These are phyloP conservation scores for Scleroderma bovista DNA, from an alignment of 768 basidiomycete genomes.

Conservation along the genomic window DNA sequence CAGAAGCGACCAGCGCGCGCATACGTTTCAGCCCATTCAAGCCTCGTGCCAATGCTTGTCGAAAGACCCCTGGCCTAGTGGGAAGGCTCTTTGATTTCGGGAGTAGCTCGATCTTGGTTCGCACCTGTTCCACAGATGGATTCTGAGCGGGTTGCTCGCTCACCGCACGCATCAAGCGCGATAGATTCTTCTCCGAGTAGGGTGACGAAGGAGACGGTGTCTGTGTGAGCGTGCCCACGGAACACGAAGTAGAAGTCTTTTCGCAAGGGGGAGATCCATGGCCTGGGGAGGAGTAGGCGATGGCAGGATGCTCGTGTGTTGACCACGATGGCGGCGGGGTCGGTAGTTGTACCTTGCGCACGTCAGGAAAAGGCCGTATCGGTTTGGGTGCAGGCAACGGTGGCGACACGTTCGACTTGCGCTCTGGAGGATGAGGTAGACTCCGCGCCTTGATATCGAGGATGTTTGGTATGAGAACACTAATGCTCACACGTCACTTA, in stretches of 20 bases:
- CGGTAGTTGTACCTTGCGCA: constrained; percentile 25
- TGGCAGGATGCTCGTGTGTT: constrained; percentile 19
- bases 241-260: constrained; percentile 20
- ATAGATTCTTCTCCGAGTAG: constrained; percentile 25
- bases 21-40: constrained; percentile 23
- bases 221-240: constrained; percentile 25
- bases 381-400: constrained; percentile 15
- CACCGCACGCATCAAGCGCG: constrained; percentile 19
- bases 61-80: constrained; percentile 20
- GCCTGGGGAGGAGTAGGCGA: constrained; percentile 9
- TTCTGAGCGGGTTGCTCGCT: constrained; percentile 16
- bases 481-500: constrained; percentile 10
- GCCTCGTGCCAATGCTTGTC: constrained; percentile 18
- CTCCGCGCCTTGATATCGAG: constrained; percentile 17
- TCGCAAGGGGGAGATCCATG: constrained; percentile 15
- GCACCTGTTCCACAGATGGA: constrained; percentile 17
- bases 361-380: constrained; percentile 14
- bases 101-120: constrained; percentile 15
- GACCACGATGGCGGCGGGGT: constrained; percentile 24
- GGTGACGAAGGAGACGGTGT: constrained; percentile 24
- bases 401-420: constrained; percentile 6
- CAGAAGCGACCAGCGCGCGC: constrained; percentile 25
- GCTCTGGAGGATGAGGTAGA: constrained; percentile 20
- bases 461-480: background rate
- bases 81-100: constrained; percentile 13